A percentile compares a stretch with the other conserved stretches of the same genome.
Conservation (phyloP, 768 basidiomycete species). For the Lyophyllum decastes region DNA sequence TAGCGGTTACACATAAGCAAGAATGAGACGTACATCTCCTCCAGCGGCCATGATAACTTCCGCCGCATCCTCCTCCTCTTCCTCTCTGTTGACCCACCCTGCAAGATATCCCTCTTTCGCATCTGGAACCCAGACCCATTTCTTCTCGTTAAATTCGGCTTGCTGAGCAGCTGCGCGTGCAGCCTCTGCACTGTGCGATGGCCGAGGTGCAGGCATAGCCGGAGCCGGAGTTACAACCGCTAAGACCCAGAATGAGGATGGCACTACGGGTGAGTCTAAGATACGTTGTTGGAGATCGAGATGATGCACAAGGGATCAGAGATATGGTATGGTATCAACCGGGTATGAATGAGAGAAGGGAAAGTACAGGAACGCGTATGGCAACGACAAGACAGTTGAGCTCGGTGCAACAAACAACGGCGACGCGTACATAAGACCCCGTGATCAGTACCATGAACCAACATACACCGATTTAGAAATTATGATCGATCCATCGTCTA, state of each 20-base stretch:
- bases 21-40: slow-evolving; percentile 63
- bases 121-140: slow-evolving; percentile 98
- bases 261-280: background rate
- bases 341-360: slow-evolving; percentile 14
- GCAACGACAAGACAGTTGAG: slow-evolving; percentile 6
- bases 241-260: background rate
- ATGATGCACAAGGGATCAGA: background rate
- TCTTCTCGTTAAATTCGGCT: slow-evolving; percentile 96
- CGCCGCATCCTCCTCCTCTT: slow-evolving; percentile 82
- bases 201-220: slow-evolving; percentile 49
- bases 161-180: slow-evolving; percentile 87
- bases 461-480: slow-evolving; percentile 27
- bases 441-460: slow-evolving; percentile 28
- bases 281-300: background rate
- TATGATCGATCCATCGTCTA: background rate
- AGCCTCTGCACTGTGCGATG: slow-evolving; percentile 64
- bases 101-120: slow-evolving; percentile 90
- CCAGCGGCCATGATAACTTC: slow-evolving; percentile 85
- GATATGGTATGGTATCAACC: slow-evolving; percentile 9
- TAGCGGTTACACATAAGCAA: background rate
- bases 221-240: background rate
- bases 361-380: slow-evolving; percentile 17
- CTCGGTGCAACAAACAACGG: slow-evolving; percentile 8
- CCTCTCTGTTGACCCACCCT: slow-evolving; percentile 90
- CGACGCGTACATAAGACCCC: slow-evolving; percentile 16